phyloP scores from a whole-genome alignment of 352 stramenopile species.

The Phytophthora aleatoria region DNA sequence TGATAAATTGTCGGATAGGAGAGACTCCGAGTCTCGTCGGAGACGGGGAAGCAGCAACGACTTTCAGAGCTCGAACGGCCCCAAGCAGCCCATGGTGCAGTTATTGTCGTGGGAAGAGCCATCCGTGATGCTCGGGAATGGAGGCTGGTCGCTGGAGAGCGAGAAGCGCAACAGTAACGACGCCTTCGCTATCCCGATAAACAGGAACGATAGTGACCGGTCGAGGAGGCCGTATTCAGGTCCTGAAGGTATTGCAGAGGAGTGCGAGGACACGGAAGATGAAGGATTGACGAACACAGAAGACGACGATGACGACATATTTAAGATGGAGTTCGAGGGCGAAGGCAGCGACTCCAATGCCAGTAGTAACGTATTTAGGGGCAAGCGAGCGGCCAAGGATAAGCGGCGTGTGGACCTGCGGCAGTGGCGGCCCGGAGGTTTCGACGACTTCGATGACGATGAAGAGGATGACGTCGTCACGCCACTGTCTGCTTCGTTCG shows the following conservation, averaged over 20 bases:
- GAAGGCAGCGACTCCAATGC: conserved; percentile 21
- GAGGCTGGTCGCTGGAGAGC: conserved; percentile 32
- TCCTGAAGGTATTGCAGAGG: conserved; percentile 37
- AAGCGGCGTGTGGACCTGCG: conserved; percentile 15
- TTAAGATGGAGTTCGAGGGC: conserved; percentile 79
- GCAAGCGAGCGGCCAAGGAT: conserved; percentile 15
- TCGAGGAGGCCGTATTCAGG: conserved; percentile 19
- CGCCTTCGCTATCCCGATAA: conserved; percentile 1
- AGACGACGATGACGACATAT: conserved; percentile 66
- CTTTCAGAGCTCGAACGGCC: conserved; percentile 22
- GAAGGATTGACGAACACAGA: conserved; percentile 41
- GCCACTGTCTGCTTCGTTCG: conserved; percentile 64
- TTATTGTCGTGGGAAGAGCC: conserved; percentile 74
- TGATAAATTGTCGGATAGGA: conserved; percentile 20
- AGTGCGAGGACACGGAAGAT: conserved; percentile 49
- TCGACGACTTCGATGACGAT: conserved; percentile 34
- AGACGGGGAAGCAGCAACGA: conserved; percentile 25
- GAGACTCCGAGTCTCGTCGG: conserved; percentile 24
- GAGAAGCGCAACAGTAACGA: conserved; percentile 23
- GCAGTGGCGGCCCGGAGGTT: conserved; percentile 17
- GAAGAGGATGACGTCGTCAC: conserved; percentile 31
- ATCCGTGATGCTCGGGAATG: conserved; percentile 45
- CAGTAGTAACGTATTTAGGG: conserved; percentile 36
- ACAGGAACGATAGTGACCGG: conserved; percentile 11
- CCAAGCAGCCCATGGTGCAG: conserved; percentile 35